These are phyloP conservation scores for Penicillium longicatenatum DNA, from an alignment of 495 filamentous ascomycete species.

Conservation along the genomic window DNA sequence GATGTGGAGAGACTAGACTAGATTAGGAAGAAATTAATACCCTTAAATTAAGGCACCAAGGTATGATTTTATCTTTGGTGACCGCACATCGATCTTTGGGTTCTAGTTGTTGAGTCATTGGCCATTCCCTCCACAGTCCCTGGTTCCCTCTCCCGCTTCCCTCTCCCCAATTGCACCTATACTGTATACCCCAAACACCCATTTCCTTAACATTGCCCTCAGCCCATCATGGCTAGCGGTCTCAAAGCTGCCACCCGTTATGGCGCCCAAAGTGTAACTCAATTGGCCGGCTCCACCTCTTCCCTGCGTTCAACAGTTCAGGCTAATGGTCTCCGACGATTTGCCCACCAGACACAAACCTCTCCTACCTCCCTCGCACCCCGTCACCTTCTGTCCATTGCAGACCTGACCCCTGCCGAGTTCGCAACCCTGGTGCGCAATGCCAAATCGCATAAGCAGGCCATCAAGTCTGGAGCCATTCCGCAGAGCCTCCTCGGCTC, in stretches of 20 bases:
- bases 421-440: constrained; percentile 79
- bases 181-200: constrained; percentile 1
- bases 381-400: constrained; percentile 87
- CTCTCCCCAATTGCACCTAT: constrained; percentile 19
- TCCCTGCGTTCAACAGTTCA: constrained; percentile 36
- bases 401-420: constrained; percentile 77
- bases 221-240: constrained; percentile 37
- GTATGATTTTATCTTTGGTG: neutral
- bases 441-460: constrained; percentile 72
- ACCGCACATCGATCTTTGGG: constrained; percentile 2
- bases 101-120: constrained; percentile 10
- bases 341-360: constrained; percentile 37
- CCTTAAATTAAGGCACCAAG: neutral
- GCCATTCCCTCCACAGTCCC: constrained; percentile 8
- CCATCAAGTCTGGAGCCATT: constrained; percentile 71
- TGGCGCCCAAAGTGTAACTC: constrained; percentile 36
- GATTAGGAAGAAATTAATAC: neutral
- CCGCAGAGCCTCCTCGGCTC: constrained; percentile 57
- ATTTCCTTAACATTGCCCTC: constrained; percentile 5
- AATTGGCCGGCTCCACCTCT: constrained; percentile 35
- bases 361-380: constrained; percentile 54
- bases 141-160: constrained; percentile 8
- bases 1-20: neutral
- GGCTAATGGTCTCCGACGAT: constrained; percentile 39
- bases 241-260: constrained; percentile 59